These are phyloP conservation scores for Sporothrix euskadiensis DNA, from an alignment of 2,329 filamentous ascomycete species.

Conservation along the genomic window DNA sequence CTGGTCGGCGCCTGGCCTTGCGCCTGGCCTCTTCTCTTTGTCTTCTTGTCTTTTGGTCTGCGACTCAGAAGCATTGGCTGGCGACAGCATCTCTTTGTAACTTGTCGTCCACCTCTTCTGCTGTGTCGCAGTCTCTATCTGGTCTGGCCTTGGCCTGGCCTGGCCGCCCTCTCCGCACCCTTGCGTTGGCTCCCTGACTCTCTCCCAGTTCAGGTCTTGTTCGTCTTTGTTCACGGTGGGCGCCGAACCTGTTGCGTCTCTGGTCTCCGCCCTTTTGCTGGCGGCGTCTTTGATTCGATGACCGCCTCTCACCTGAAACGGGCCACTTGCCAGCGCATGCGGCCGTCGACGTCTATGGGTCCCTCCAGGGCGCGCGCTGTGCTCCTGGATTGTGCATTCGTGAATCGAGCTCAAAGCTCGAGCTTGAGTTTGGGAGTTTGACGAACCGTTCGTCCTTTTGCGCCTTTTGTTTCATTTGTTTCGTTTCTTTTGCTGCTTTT, in stretches of 20 bases:
- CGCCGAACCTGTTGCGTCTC: neutral
- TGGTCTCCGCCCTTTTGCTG: neutral
- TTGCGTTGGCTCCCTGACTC: neutral
- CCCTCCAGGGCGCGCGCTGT: neutral
- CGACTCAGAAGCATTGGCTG: neutral
- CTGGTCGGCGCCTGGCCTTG: slow-evolving; percentile 3
- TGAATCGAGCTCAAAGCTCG: neutral
- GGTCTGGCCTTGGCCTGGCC: neutral
- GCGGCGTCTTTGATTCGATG: slow-evolving; percentile 24
- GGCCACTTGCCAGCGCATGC: slow-evolving; percentile 22
- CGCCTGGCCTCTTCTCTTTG: neutral
- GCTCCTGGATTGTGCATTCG: slow-evolving; percentile 12
- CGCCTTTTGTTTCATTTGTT: neutral
- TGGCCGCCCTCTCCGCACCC: neutral
- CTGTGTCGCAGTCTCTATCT: neutral
- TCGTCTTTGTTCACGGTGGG: neutral
- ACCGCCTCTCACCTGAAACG: slow-evolving; percentile 28
- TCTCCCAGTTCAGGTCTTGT: neutral
- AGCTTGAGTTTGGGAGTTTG: neutral
- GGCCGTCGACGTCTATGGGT: neutral
- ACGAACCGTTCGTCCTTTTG: neutral
- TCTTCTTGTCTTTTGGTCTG: neutral
- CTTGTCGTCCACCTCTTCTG: neutral
- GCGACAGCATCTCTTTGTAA: neutral
- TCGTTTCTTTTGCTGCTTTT: neutral